Percentiles rank a stretch among this genome's conserved stretches.
Evolutionary conservation across 2,329 filamentous ascomycete species (phyloP).

Genomic region (Penicillium italicum): DNA sequence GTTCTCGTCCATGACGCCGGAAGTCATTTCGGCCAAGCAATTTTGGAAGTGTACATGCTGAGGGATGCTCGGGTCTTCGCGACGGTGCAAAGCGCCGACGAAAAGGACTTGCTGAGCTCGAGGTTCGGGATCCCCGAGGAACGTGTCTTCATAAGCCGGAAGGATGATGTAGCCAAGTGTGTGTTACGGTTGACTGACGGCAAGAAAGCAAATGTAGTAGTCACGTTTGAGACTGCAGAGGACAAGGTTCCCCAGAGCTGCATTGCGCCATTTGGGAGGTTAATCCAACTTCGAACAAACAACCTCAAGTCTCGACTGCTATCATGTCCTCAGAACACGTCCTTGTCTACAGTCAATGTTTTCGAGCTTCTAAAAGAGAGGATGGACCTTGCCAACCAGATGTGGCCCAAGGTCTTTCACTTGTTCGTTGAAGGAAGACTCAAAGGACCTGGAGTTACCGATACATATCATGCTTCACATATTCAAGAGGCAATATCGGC

Average conservation of each 20-base stretch:
- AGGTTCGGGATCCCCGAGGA: constrained; percentile 11
- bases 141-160: constrained; percentile 12
- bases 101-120: constrained; percentile 9
- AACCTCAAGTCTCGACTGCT: neutral
- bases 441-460: neutral
- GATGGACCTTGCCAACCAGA: neutral
- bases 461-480: constrained; percentile 10
- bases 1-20: constrained; percentile 32
- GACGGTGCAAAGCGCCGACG: constrained; percentile 6
- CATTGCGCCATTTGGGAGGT: constrained; percentile 27
- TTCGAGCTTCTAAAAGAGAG: constrained; percentile 9
- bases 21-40: constrained; percentile 22
- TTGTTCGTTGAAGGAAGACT: constrained; percentile 16
- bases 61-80: constrained; percentile 10
- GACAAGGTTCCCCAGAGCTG: neutral
- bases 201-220: constrained; percentile 14
- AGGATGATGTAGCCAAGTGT: constrained; percentile 1
- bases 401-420: constrained; percentile 12
- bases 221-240: constrained; percentile 7
- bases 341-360: constrained; percentile 17
- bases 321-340: constrained; percentile 5
- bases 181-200: constrained; percentile 4
- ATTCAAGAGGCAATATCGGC: constrained; percentile 12
- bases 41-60: constrained; percentile 18
- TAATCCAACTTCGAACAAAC: constrained; percentile 30